Percentiles rank a stretch among this genome's conserved stretches.
phyloP scores from a whole-genome alignment of 495 filamentous ascomycete species.

The Aspergillus asperescens region DNA sequence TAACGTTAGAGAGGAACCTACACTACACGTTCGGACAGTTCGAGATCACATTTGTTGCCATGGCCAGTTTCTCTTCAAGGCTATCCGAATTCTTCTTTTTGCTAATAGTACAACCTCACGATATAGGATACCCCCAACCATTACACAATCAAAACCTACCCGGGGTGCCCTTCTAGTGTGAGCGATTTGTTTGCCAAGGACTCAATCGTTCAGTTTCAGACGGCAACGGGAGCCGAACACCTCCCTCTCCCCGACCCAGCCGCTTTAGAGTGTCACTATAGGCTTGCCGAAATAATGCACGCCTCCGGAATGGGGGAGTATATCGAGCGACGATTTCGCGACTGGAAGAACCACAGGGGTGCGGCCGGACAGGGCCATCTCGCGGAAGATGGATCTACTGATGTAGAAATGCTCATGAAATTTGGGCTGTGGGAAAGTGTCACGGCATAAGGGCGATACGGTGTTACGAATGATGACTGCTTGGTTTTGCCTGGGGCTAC shows the following conservation, averaged over 20 bases:
- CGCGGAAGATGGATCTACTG: neutral
- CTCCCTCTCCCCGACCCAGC: neutral
- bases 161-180: too few relatives aligned
- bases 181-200: neutral
- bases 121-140: too few relatives aligned
- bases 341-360: neutral
- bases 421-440: neutral
- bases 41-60: neutral
- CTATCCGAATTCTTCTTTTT: neutral
- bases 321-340: neutral
- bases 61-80: neutral
- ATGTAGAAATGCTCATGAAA: neutral
- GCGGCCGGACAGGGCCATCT: neutral
- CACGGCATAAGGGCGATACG: too few relatives aligned
- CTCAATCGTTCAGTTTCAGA: neutral
- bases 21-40: conserved; percentile 5
- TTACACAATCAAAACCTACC: neutral
- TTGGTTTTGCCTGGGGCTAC: too few relatives aligned
- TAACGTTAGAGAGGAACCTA: neutral
- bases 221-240: neutral
- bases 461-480: too few relatives aligned
- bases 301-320: conserved; percentile 12
- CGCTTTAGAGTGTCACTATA: conserved; percentile 10
- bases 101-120: too few relatives aligned
- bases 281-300: conserved; percentile 10